phyloP scores from a whole-genome alignment of 2,329 filamentous ascomycete genomes.

The Basipetospora chlamydospora region DNA sequence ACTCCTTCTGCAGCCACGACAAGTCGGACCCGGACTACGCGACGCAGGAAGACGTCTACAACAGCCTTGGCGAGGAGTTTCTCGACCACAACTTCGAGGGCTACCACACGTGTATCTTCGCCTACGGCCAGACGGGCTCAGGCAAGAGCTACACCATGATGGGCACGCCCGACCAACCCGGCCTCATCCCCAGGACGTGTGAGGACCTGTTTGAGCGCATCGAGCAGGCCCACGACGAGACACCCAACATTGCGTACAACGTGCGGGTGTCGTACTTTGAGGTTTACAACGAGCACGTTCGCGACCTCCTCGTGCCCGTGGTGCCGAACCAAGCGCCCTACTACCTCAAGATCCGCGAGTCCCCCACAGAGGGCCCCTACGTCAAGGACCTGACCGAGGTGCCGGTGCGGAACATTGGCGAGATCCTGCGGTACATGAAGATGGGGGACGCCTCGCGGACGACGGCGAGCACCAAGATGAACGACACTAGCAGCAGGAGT shows the following conservation, averaged over 20 bases:
- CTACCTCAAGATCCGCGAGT: conserved; percentile 95
- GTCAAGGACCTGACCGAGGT: conserved; percentile 93
- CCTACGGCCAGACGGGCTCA: conserved; percentile 93
- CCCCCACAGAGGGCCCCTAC: conserved; percentile 86
- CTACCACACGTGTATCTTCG: conserved; percentile 98
- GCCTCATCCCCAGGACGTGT: conserved; percentile 87
- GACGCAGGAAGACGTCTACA: conserved; percentile 84
- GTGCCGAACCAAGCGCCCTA: conserved; percentile 58
- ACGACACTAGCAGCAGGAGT: conserved; percentile 90
- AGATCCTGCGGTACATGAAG: conserved; percentile 85
- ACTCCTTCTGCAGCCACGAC: conserved; percentile 94
- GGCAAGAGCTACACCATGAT: conserved; percentile 99
- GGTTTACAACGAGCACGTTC: conserved; percentile 98
- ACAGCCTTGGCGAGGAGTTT: conserved; percentile 87
- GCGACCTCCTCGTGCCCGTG: conserved; percentile 74
- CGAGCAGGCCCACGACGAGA: conserved; percentile 58
- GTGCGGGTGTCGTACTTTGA: conserved; percentile 98
- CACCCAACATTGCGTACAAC: conserved; percentile 87
- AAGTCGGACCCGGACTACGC: conserved; percentile 72
- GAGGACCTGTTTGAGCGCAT: conserved; percentile 93
- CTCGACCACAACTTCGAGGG: conserved; percentile 98
- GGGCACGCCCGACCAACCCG: conserved; percentile 73
- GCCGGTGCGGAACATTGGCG: conserved; percentile 70
- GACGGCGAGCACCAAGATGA: conserved; percentile 94
- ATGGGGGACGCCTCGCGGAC: conserved; percentile 79